Evolutionary conservation across 2,329 filamentous ascomycete species (phyloP).

Genomic region (Trichoderma semiorbis): DNA sequence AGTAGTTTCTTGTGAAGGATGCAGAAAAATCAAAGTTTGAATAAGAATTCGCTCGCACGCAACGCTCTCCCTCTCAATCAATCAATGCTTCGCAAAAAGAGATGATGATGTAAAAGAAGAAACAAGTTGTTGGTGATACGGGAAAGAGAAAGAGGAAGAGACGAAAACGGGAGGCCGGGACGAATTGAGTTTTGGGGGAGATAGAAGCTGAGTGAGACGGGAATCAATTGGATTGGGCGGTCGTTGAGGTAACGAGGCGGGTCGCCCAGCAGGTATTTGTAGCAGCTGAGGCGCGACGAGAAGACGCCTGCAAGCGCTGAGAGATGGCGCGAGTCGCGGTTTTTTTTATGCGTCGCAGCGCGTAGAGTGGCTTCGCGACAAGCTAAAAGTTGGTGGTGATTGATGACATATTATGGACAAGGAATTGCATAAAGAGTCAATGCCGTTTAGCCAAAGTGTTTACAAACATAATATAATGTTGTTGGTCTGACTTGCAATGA

Average conservation of each 20-base stretch:
- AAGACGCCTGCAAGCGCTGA: background rate
- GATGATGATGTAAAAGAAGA: background rate
- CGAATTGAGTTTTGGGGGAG: slow-evolving; percentile 9
- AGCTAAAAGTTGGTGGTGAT: background rate
- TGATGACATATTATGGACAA: background rate
- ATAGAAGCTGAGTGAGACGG: background rate
- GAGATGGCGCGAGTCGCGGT: slow-evolving; percentile 10
- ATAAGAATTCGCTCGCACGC: background rate
- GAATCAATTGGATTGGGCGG: background rate
- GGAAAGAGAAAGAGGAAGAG: background rate
- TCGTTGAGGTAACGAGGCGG: slow-evolving; percentile 11
- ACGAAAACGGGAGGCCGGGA: background rate
- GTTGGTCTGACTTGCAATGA: background rate
- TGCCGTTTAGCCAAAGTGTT: background rate
- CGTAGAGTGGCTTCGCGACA: background rate
- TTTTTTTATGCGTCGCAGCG: slow-evolving; percentile 1
- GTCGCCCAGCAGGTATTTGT: background rate
- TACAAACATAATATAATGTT: too few relatives aligned
- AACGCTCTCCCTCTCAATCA: background rate
- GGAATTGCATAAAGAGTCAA: background rate
- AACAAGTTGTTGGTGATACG: background rate
- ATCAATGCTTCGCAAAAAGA: background rate
- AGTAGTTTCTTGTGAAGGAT: background rate
- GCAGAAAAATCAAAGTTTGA: background rate
- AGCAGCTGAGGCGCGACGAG: slow-evolving; percentile 4